Evolutionary conservation across 2,329 filamentous ascomycete genomes (phyloP).

Genomic region (Cryphonectria naterciae): DNA sequence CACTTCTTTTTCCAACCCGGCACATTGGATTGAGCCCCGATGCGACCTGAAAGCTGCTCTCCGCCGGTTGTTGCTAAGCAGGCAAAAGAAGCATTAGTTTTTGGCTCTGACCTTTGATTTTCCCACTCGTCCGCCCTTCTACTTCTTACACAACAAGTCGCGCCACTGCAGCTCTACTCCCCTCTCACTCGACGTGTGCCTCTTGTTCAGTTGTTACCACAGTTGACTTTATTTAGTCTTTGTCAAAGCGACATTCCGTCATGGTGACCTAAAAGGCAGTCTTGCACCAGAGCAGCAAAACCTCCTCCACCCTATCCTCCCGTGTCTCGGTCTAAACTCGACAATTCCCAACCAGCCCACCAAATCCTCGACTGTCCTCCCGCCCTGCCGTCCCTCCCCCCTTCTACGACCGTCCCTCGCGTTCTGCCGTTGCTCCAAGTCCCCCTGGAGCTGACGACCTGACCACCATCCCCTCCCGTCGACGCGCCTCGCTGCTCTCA

Average conservation of each 20-base stretch:
- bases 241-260: slow-evolving; percentile 10
- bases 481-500: slow-evolving; percentile 31
- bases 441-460: not conserved
- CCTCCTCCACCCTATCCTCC: slow-evolving; percentile 25
- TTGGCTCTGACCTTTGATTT: slow-evolving; percentile 23
- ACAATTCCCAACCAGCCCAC: slow-evolving; percentile 18
- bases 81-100: slow-evolving; percentile 16
- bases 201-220: slow-evolving; percentile 8
- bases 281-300: slow-evolving; percentile 24
- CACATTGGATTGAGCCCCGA: slow-evolving; percentile 24
- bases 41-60: slow-evolving; percentile 17
- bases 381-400: slow-evolving; percentile 5
- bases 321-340: slow-evolving; percentile 20
- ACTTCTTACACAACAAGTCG: slow-evolving; percentile 10
- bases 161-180: slow-evolving; percentile 7
- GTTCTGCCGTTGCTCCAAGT: not conserved
- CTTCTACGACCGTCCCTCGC: slow-evolving; percentile 4
- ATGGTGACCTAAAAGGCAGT: slow-evolving; percentile 15
- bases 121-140: slow-evolving; percentile 26
- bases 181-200: slow-evolving; percentile 21
- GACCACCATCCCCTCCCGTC: slow-evolving; percentile 31
- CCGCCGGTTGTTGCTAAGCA: slow-evolving; percentile 14
- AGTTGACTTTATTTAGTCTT: slow-evolving; percentile 15
- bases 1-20: slow-evolving; percentile 18
- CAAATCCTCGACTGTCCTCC: slow-evolving; percentile 8